Conservation (phyloP, 345 rosid species). For the Salix caprea region DNA sequence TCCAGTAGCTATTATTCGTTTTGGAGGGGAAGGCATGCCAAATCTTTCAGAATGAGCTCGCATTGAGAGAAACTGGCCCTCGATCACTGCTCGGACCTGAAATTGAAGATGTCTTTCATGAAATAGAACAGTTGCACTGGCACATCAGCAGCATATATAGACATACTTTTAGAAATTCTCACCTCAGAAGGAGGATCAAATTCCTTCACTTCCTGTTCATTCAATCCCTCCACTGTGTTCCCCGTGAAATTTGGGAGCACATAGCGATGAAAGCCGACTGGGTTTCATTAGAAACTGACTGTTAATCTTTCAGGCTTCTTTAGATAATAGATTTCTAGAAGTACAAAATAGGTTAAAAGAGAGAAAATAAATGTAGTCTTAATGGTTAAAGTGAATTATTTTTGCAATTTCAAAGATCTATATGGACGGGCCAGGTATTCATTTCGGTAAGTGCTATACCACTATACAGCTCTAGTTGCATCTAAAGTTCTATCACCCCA, state of each 20-base stretch:
- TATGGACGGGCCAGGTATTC: too few species aligned
- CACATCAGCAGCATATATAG: background rate
- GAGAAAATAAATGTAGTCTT: too few species aligned
- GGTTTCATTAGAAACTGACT: background rate
- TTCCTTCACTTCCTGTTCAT: conserved; percentile 56
- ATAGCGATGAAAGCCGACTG: conserved; percentile 88
- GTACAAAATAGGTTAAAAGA: background rate
- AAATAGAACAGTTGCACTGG: background rate
- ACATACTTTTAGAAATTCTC: conserved; percentile 3
- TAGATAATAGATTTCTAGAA: background rate
- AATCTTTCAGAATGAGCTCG: conserved; percentile 86
- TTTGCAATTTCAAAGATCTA: too few species aligned
- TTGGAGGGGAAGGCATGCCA: conserved; percentile 89
- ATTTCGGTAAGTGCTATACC: too few species aligned
- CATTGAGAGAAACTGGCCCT: conserved; percentile 90
- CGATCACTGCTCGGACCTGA: conserved; percentile 84
- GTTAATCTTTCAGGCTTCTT: conserved; percentile 6
- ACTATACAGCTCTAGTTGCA: too few species aligned
- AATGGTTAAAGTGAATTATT: too few species aligned
- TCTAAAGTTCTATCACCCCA: too few species aligned
- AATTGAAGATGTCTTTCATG: conserved; percentile 8
- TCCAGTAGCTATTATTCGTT: conserved; percentile 84
- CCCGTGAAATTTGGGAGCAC: conserved; percentile 55
- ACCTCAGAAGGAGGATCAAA: conserved; percentile 94
- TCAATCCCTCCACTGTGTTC: conserved; percentile 38